Conservation (phyloP, 192 early-diverging fungal species). For the Coemansia sp. region DNA sequence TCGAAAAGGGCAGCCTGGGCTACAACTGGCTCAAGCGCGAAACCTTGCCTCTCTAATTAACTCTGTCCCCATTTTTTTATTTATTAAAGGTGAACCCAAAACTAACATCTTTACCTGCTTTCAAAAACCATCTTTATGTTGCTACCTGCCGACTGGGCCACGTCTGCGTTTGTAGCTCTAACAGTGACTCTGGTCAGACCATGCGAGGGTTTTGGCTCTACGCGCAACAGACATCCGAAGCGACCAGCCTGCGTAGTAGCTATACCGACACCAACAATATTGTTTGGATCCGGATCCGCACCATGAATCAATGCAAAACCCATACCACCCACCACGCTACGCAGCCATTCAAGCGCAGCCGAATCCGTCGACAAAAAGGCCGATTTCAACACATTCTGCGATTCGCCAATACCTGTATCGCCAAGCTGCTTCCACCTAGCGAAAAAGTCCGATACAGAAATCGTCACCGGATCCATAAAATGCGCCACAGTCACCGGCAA, state of each 20-base stretch:
- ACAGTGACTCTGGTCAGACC: conserved; percentile 89
- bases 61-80: background rate
- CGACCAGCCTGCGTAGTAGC: conserved; percentile 78
- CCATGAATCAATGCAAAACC: conserved; percentile 76
- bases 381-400: conserved; percentile 57
- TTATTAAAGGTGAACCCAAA: too few species aligned
- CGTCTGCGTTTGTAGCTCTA: conserved; percentile 80
- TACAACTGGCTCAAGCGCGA: conserved; percentile 85
- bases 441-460: conserved; percentile 82
- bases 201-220: conserved; percentile 85
- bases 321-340: conserved; percentile 65
- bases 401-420: conserved; percentile 75
- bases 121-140: conserved; percentile 49
- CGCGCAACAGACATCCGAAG: conserved; percentile 85
- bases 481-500: conserved; percentile 83
- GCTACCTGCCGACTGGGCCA: conserved; percentile 58
- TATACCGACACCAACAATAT: conserved; percentile 89
- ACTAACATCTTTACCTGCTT: background rate
- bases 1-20: conserved; percentile 67
- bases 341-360: conserved; percentile 58
- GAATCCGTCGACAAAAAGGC: conserved; percentile 28
- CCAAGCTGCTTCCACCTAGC: conserved; percentile 95
- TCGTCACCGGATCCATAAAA: conserved; percentile 82
- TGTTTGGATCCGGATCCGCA: conserved; percentile 87
- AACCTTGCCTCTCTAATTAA: conserved; percentile 64